These are phyloP conservation scores for Amaranthus tricolor DNA, from an alignment of 179 eudicot species.

Conservation along the genomic window DNA sequence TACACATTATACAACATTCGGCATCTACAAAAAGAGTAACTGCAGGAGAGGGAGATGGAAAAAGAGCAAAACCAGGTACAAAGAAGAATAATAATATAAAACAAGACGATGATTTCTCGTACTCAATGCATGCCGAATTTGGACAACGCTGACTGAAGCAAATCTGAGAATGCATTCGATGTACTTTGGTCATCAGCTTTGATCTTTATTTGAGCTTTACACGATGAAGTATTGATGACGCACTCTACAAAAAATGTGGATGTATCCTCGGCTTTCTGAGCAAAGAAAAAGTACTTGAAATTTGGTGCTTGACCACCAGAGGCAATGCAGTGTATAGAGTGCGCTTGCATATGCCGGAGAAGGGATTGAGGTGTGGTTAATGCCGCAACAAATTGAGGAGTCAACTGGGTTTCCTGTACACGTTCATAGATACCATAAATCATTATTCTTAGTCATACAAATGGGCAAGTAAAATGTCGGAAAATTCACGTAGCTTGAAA, in stretches of 20 bases:
- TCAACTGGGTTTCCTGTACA: constrained; percentile 58
- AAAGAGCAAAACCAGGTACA: not conserved
- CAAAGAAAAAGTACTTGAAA: constrained; percentile 93
- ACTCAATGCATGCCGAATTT: constrained; percentile 49
- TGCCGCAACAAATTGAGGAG: constrained; percentile 74
- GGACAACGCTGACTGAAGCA: constrained; percentile 81
- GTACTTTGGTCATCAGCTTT: constrained; percentile 86
- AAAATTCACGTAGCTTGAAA: not conserved
- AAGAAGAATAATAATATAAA: not conserved
- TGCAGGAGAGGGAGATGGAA: not conserved
- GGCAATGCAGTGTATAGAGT: constrained; percentile 88
- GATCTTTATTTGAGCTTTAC: constrained; percentile 84
- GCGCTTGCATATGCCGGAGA: constrained; percentile 74
- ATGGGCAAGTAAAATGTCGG: not conserved
- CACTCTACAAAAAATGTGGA: constrained; percentile 89
- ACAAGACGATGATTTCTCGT: not conserved
- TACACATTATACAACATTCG: constrained; percentile 31
- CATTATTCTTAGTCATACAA: not conserved
- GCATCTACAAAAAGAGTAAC: constrained; percentile 24
- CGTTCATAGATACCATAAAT: constrained; percentile 5
- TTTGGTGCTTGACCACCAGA: constrained; percentile 97
- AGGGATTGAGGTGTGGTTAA: constrained; percentile 75
- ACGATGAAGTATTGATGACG: constrained; percentile 68
- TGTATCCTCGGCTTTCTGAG: constrained; percentile 69
- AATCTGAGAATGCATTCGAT: constrained; percentile 67